Evolutionary conservation across 192 early-diverging fungal species (phyloP), one percentile per base, ranked within the genome.

Genomic region (Helicostylum pulchrum): DNA sequence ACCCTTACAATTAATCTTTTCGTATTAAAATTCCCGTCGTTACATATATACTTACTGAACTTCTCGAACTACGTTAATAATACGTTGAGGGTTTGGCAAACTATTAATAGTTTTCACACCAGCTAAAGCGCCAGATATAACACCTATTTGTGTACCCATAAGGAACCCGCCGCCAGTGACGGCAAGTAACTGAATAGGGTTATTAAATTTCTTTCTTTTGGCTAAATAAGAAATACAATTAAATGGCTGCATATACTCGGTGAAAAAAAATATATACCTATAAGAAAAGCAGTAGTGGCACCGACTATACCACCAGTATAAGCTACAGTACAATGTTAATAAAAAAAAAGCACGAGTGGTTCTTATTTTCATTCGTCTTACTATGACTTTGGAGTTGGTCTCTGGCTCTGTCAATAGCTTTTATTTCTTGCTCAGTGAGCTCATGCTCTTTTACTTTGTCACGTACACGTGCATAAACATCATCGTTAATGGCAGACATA

Each of bases 111-210:
- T 59, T 8, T 53, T 56, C 10, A 71, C 60, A 15, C 68, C 65
- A 20, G 68, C 44, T 31, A 75, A 45, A 11, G 65, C 68, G 3
- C 74, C 74, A 4, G 68, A 61, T 12, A 75, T 59, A 8, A 75
- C 21, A 21, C 74, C 74, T 44, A 75, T 70, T 67, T 75, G 74
- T 15, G 67, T 51, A 3, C 74, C 74, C 45, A 75, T 53, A n/a
- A 75, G 23, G 44, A 70, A 71, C 14, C 64, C 63, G 26, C 68
- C 68, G 26, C 60, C 74, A n/a, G 68, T 50, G 1, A 75, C 26
- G 8, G 64, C 61, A 15, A 71, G 47, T 9, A 68, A 32, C 11
- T 55, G 60, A 15, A 70, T 49, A 17, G 68, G 74, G 17, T 46
- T 54, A 26, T 26, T n/a, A 59, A 66, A 14, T 61, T 69, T 55